phyloP scores from a whole-genome alignment of 148 eudicot genomes.

The Cornus controversa region DNA sequence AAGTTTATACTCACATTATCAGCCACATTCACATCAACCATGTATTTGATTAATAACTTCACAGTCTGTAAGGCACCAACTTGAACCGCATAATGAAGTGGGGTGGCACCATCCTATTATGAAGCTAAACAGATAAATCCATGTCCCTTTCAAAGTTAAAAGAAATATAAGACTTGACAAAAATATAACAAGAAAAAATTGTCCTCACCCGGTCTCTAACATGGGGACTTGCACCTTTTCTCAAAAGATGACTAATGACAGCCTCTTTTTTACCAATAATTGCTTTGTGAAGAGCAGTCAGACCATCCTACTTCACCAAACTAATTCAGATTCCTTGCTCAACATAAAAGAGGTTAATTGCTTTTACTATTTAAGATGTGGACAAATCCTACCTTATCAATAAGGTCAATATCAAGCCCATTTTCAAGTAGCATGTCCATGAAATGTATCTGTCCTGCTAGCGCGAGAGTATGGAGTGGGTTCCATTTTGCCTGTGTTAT shows the following conservation, averaged over 20 bases:
- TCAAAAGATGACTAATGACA: slow-evolving; percentile 84
- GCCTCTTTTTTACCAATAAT: slow-evolving; percentile 87
- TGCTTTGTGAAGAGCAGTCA: slow-evolving; percentile 82
- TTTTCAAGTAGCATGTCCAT: slow-evolving; percentile 72
- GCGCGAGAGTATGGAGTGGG: slow-evolving; percentile 74
- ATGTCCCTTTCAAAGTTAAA: not conserved
- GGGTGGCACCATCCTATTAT: slow-evolving; percentile 75
- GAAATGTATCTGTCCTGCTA: slow-evolving; percentile 79
- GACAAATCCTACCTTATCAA: slow-evolving; percentile 59
- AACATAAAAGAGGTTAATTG: not conserved
- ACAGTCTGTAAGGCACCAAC: slow-evolving; percentile 94
- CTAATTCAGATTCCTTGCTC: slow-evolving; percentile 7
- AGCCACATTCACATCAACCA: slow-evolving; percentile 65
- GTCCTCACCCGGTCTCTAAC: slow-evolving; percentile 60
- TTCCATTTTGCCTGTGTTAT: slow-evolving; percentile 68
- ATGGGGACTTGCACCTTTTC: slow-evolving; percentile 90
- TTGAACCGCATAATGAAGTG: slow-evolving; percentile 96
- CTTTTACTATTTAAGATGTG: not conserved
- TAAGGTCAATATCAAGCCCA: slow-evolving; percentile 53
- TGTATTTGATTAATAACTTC: slow-evolving; percentile 76
- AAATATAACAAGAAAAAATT: not conserved
- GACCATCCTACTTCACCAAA: slow-evolving; percentile 61
- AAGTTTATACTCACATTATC: slow-evolving; percentile 61
- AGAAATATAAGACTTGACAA: not conserved
- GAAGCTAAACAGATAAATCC: slow-evolving; percentile 7